These are phyloP conservation scores for Begonia fuchsioides DNA, from an alignment of 306 rosid genomes.

Conservation along the genomic window DNA sequence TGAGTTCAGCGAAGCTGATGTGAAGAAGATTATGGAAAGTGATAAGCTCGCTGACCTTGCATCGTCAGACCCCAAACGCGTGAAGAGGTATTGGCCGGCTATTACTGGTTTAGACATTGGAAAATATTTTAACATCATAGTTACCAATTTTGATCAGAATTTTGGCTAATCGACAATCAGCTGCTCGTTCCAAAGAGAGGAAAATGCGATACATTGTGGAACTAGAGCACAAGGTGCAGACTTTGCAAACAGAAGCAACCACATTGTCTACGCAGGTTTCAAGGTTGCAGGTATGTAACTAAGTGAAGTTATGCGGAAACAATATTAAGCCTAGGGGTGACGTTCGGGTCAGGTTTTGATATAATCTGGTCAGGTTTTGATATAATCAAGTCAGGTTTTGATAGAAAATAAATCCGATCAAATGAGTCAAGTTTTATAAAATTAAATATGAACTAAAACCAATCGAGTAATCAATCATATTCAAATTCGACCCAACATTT, in stretches of 20 bases:
- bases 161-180: conserved; percentile 85
- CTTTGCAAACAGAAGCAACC: conserved; percentile 81
- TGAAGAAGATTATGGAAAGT: conserved; percentile 58
- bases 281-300: conserved; percentile 44
- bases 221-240: conserved; percentile 82
- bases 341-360: too few relatives aligned
- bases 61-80: conserved; percentile 74
- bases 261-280: conserved; percentile 59
- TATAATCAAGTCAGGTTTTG: too few relatives aligned
- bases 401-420: too few relatives aligned
- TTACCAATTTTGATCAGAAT: conserved; percentile 33
- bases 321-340: too few relatives aligned
- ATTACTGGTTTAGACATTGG: too few relatives aligned
- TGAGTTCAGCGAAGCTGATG: conserved; percentile 50
- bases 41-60: conserved; percentile 78
- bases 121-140: too few relatives aligned
- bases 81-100: conserved; percentile 41
- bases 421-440: too few relatives aligned
- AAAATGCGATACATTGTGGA: conserved; percentile 58
- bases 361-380: too few relatives aligned
- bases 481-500: too few relatives aligned
- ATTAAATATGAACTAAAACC: too few relatives aligned
- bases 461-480: too few relatives aligned
- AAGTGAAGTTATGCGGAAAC: conserved; percentile 1
- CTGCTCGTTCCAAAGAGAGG: conserved; percentile 88